Evolutionary conservation across 73 alveolate species (phyloP), one percentile per base, ranked within the genome.

Genomic region (Paramecium bursaria): DNA sequence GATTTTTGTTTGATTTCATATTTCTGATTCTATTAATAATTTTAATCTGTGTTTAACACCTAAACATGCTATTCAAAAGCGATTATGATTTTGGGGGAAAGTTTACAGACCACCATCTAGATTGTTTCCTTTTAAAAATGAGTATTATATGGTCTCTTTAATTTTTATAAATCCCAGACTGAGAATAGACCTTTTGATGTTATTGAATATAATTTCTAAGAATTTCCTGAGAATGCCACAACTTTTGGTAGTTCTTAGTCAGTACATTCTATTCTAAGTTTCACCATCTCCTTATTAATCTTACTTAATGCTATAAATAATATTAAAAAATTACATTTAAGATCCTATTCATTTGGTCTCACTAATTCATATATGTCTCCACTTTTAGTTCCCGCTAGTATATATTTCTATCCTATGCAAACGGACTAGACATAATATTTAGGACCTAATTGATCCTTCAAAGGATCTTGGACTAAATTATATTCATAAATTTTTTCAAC

Each of bases 351-450:
- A 21, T 87, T 88, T 3, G 90, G 82, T 33, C 91, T 87, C 17
- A 49, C 44, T n/a, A 90, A 48, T 74, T 93, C 95, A 44, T 57
- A 90, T 25, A 93, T 87, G 42, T 77, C 88, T 1, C 98, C 98
- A 77, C 94, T 88, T 67, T 92, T 82, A 17, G 95, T 93, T 5
- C 98, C 98, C 35, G 93, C 90, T 15, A 93, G 30, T 19, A 93
- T 93, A 19, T 91, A 52, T 46, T 93, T 90, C 25, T 91, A 49
- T 14, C 95, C 98, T 9, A 93, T 77, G 75, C 98, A 93, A 0
- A 93, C 95, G 21, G 92, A 80, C 67, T 93, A 61, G 29, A 93
- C 44, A 22, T 79, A 73, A 4, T 46, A 23, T 27, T 73, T 79
- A 25, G 75, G 85, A 53, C 50, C 50, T 9, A 53, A 46, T 2